These are phyloP conservation scores for Aspergillus jensenii DNA, from an alignment of 2,329 filamentous ascomycete genomes.

Conservation along the genomic window DNA sequence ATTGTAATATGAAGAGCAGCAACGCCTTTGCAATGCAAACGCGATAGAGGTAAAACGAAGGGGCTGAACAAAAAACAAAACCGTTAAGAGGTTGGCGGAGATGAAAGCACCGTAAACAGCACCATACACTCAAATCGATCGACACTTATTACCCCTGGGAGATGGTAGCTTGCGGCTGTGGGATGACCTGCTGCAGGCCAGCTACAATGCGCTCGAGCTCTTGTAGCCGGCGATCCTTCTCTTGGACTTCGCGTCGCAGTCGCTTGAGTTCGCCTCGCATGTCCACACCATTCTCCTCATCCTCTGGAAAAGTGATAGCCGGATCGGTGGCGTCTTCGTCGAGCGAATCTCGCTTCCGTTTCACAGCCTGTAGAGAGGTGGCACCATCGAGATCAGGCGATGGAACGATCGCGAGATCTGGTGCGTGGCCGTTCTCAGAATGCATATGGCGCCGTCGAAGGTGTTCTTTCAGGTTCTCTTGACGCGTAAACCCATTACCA, in stretches of 20 bases:
- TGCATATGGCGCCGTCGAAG: conserved; percentile 81
- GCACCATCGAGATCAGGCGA: conserved; percentile 32
- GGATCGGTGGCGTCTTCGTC: conserved; percentile 21
- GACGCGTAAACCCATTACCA: conserved; percentile 85
- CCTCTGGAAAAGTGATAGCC: conserved; percentile 28
- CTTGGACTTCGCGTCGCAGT: conserved; percentile 64
- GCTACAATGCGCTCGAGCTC: conserved; percentile 42
- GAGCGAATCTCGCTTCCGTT: conserved; percentile 37
- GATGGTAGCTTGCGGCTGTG: conserved; percentile 32
- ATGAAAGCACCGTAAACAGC: background rate
- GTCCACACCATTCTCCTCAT: conserved; percentile 42
- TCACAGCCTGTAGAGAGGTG: conserved; percentile 31
- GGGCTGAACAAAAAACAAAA: conserved; percentile 5
- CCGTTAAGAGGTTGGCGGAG: background rate
- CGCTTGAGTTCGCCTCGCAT: conserved; percentile 67
- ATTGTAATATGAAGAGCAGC: conserved; percentile 16
- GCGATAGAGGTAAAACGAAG: conserved; percentile 12
- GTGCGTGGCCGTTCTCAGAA: conserved; percentile 32
- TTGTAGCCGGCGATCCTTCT: conserved; percentile 48
- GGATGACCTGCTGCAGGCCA: conserved; percentile 38
- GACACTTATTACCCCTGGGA: conserved; percentile 15
- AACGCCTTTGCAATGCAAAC: conserved; percentile 38
- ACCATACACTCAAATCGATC: background rate
- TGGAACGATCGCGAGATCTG: conserved; percentile 31
- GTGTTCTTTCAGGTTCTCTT: conserved; percentile 93